Percentiles rank a stretch among this genome's conserved stretches.
These are phyloP conservation scores for Panus rudis DNA, from an alignment of 768 basidiomycete species.

Conservation along the genomic window DNA sequence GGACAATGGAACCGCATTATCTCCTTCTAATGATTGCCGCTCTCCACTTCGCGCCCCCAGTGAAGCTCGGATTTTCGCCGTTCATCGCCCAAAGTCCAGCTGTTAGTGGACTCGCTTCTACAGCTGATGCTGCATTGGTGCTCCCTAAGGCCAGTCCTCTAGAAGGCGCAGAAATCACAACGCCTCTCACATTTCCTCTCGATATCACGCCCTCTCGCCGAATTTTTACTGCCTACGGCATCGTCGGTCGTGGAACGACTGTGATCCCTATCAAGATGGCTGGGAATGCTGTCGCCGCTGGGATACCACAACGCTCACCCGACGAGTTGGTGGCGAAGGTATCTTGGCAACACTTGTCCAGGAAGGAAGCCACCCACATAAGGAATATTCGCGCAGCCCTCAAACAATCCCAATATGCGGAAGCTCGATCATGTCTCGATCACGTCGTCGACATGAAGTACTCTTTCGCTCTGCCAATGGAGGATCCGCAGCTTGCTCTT, in stretches of 20 bases:
- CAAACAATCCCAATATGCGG: neutral
- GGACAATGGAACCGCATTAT: neutral
- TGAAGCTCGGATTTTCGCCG: neutral
- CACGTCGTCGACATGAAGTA: neutral
- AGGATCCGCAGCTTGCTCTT: neutral
- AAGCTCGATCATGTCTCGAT: neutral
- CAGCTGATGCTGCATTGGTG: neutral
- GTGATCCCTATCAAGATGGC: constrained; percentile 2
- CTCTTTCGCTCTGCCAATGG: neutral
- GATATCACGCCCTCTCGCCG: neutral
- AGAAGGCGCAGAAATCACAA: neutral
- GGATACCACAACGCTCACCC: neutral
- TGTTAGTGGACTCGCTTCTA: neutral
- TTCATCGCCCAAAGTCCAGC: neutral
- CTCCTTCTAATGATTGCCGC: neutral
- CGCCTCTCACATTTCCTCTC: neutral
- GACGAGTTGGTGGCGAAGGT: constrained; percentile 6
- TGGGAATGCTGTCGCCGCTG: neutral
- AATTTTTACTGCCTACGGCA: neutral
- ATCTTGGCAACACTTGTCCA: neutral
- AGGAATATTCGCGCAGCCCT: neutral
- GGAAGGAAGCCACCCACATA: neutral
- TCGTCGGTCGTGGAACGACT: neutral
- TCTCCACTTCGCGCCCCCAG: neutral
- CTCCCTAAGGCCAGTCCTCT: neutral